Evolutionary conservation across 1,284 basidiomycete species (phyloP), one percentile per base, ranked within the genome.

Genomic region (Leccinum glutinopallens): DNA sequence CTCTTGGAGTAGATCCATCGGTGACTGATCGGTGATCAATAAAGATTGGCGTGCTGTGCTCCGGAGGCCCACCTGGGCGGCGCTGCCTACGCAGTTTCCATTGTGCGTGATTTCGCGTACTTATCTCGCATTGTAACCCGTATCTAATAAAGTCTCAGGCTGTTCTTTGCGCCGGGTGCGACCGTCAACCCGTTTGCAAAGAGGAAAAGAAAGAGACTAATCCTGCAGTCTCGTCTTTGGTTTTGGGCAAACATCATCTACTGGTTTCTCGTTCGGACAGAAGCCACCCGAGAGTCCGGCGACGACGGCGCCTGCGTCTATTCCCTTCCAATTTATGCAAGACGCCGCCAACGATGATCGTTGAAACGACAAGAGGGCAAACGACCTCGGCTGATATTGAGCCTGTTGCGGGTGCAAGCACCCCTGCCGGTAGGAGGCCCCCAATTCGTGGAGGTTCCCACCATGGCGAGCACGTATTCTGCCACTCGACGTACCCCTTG

Each of bases 61-160:
- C 49, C 92, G 87, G 79, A 75, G 72, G 2, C 85, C 87, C 0
- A 81, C 96, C 54, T 92, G 89, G 89, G 76, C 82, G 1, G 92
- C 91, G 0, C 77, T 96, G 73, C 94, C 94, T 1, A 93, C 92
- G 1, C 91, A 93, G 70, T 84, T 93, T 63, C 91, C 91, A 15
- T 70, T 93, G 87, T 90, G 68, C 60, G 85, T 39, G 58, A 41
- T 41, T 41, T 41, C 39, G 39, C 15, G 15, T 41, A 41, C 39
- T 6, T 15, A 3, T 12, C 54, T 58, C 60, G 9, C 7, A 15
- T 46, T 5, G 22, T 1, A 49, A 5, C 37, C 53, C 74, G 51
- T 65, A 60, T 29, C 64, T 60, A 29, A 25, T 51, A 59, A 39
- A 6, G 12, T 55, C 37, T 17, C 39, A 91, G 89, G 63, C 67